phyloP scores from a whole-genome alignment of 176 grass and related monocot genomes.

The Aegilops tauschii region DNA sequence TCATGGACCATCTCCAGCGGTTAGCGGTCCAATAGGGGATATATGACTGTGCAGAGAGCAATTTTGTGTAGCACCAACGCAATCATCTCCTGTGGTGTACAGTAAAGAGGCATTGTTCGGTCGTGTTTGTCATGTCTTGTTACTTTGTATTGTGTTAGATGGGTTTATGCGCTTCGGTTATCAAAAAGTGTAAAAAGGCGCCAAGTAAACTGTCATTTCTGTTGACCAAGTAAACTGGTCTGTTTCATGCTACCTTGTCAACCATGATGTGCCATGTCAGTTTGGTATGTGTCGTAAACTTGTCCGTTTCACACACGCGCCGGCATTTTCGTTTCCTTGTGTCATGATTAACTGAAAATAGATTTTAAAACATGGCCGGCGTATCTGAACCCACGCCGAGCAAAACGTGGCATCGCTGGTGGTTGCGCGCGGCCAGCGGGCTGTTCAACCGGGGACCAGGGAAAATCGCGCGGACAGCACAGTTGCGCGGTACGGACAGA shows the following conservation, averaged over 20 bases:
- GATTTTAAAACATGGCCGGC: too few relatives aligned
- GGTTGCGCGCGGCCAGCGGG: not conserved
- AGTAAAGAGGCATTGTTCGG: conserved; percentile 10
- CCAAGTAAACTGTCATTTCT: too few relatives aligned
- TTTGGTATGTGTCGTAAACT: too few relatives aligned
- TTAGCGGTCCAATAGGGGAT: conserved; percentile 64
- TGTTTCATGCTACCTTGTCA: too few relatives aligned
- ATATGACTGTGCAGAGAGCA: not conserved
- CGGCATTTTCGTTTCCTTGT: too few relatives aligned
- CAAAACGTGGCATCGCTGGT: not conserved
- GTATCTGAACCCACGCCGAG: too few relatives aligned
- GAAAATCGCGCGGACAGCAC: not conserved
- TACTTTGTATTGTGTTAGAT: not conserved
- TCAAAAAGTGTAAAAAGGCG: not conserved
- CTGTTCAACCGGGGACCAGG: not conserved
- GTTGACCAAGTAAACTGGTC: too few relatives aligned
- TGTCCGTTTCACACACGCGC: too few relatives aligned
- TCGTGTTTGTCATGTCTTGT: not conserved
- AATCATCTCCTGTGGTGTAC: conserved; percentile 16
- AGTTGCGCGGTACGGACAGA: not conserved
- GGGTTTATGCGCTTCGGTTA: not conserved
- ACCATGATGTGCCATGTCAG: too few relatives aligned
- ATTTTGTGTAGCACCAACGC: conserved; percentile 33
- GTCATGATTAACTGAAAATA: not conserved
- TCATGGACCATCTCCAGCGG: conserved; percentile 88